These are phyloP conservation scores for Taiwanofungus camphoratus DNA, from an alignment of 1,284 basidiomycete species.

Conservation along the genomic window DNA sequence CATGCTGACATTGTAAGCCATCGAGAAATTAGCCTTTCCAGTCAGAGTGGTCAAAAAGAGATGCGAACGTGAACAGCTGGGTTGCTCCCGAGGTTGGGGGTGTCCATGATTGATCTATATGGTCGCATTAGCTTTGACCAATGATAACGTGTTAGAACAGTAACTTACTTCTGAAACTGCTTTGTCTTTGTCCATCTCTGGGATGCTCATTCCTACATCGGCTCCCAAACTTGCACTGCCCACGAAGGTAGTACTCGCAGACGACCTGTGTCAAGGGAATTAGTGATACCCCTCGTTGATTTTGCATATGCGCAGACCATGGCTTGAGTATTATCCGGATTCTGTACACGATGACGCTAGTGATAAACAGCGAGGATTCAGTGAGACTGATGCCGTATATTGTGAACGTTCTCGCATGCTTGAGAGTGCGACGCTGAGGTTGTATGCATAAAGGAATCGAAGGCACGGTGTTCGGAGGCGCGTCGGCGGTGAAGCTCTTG, in stretches of 20 bases:
- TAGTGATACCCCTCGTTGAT: no score
- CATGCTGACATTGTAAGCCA: constrained; percentile 39
- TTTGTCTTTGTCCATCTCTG: constrained; percentile 26
- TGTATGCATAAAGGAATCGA: no score
- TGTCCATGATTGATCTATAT: constrained; percentile 40
- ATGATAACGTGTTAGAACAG: constrained; percentile 25
- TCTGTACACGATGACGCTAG: no score
- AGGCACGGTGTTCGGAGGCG: no score
- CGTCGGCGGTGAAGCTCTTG: no score
- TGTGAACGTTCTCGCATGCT: no score
- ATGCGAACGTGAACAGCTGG: constrained; percentile 37
- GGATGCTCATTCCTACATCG: constrained; percentile 69
- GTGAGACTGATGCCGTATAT: no score
- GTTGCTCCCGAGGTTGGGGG: constrained; percentile 19
- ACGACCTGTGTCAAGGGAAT: constrained; percentile 26
- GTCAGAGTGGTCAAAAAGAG: constrained; percentile 15
- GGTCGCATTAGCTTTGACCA: constrained; percentile 8
- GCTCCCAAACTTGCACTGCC: constrained; percentile 63
- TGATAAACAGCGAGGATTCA: no score
- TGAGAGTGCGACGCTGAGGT: no score
- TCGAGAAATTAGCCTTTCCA: constrained; percentile 14
- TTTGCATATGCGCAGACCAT: no score
- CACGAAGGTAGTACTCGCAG: constrained; percentile 64
- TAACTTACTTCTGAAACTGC: constrained; percentile 32
- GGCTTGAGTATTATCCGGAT: no score